These are phyloP conservation scores for Apiotrichum mycotoxinovorans DNA, from an alignment of 1,284 basidiomycete genomes.

Conservation along the genomic window DNA sequence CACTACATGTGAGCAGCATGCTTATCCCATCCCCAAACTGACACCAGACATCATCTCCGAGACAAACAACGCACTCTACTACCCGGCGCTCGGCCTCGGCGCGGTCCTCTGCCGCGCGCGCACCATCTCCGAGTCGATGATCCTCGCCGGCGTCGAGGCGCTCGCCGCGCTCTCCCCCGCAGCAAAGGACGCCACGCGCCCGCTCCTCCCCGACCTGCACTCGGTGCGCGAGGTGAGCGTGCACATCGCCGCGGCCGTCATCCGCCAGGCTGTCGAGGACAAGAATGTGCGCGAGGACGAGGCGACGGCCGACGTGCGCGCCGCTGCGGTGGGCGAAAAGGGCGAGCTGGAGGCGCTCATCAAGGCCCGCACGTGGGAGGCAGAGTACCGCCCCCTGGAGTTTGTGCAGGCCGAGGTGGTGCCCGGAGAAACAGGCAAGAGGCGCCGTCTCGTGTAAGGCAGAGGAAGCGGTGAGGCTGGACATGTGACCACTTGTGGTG, in stretches of 20 bases:
- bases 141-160: constrained; percentile 64
- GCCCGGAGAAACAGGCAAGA: no score
- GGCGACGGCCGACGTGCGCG: constrained; percentile 37
- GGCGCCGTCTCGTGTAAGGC: no score
- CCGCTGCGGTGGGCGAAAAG: constrained; percentile 24
- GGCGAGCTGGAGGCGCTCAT: constrained; percentile 41
- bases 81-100: constrained; percentile 74
- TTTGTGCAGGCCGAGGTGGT: constrained; percentile 15
- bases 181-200: constrained; percentile 60
- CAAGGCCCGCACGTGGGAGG: constrained; percentile 46
- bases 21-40: no score
- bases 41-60: background rate
- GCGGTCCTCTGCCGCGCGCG: constrained; percentile 62
- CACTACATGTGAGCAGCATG: constrained; percentile 24
- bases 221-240: constrained; percentile 61
- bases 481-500: no score
- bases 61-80: constrained; percentile 64
- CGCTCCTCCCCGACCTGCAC: constrained; percentile 58
- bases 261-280: constrained; percentile 70
- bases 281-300: constrained; percentile 51
- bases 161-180: constrained; percentile 75
- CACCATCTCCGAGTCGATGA: constrained; percentile 62
- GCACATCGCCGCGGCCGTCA: constrained; percentile 65
- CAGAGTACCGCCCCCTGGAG: constrained; percentile 45
- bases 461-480: no score